These are phyloP conservation scores for Aplosporella prunicola DNA, from an alignment of 2,329 filamentous ascomycete genomes.

Conservation along the genomic window DNA sequence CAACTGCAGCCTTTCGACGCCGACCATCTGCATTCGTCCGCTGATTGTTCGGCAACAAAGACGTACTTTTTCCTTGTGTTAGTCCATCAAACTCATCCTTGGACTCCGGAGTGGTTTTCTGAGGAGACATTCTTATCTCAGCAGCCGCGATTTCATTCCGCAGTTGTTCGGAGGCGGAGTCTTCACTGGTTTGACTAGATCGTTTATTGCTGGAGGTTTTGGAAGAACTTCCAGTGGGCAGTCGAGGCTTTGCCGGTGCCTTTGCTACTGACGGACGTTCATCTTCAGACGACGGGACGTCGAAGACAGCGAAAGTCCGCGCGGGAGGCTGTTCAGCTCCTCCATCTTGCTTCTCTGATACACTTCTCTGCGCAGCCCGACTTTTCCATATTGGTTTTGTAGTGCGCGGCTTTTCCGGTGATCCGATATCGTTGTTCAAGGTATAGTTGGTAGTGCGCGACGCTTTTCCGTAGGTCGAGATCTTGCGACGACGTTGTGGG, in stretches of 20 bases:
- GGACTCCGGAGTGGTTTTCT: too few relatives aligned
- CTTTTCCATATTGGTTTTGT: conserved; percentile 3
- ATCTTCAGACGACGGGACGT: conserved; percentile 30
- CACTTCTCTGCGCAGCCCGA: too few relatives aligned
- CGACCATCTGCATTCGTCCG: too few relatives aligned
- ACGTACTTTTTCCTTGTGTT: too few relatives aligned
- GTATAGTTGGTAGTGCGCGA: conserved; percentile 18
- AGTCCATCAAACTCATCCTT: too few relatives aligned
- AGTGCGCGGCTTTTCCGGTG: conserved; percentile 26
- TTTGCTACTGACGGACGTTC: conserved; percentile 2
- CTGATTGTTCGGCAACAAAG: too few relatives aligned
- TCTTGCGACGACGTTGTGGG: conserved; percentile 26
- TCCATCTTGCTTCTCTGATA: too few relatives aligned
- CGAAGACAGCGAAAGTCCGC: conserved; percentile 24
- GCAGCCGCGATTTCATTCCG: conserved; percentile 5
- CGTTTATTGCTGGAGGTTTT: not conserved
- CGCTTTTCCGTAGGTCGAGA: conserved; percentile 30
- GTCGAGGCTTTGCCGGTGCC: not conserved
- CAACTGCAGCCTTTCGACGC: not conserved
- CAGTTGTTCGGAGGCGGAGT: conserved; percentile 9
- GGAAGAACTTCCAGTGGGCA: too few relatives aligned
- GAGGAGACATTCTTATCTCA: not conserved
- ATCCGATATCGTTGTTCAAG: conserved; percentile 20
- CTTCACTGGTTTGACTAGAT: conserved; percentile 3
- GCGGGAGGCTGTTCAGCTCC: too few relatives aligned